Evolutionary conservation across 495 filamentous ascomycete genomes (phyloP).

Genomic region (Talaromyces wortmannii): DNA sequence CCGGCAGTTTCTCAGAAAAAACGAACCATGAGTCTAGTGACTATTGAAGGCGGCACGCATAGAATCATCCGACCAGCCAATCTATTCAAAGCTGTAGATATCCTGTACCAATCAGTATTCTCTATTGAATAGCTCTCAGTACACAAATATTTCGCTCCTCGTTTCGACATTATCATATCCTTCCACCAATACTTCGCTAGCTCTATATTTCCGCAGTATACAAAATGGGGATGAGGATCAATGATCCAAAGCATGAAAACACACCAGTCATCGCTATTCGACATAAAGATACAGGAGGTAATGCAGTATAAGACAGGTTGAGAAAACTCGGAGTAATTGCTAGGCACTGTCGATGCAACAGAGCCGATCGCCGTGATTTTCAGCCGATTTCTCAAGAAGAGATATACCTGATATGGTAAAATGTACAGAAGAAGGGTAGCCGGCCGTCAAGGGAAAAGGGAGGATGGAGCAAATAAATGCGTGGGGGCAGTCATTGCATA

Average conservation of each 20-base stretch:
- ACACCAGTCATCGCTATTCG: not conserved
- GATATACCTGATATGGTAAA: not conserved
- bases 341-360: not conserved
- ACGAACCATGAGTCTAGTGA: too few relatives aligned
- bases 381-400: not conserved
- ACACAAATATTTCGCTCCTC: not conserved
- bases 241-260: not conserved
- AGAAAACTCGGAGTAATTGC: not conserved
- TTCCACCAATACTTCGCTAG: not conserved
- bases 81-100: too few relatives aligned
- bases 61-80: too few relatives aligned
- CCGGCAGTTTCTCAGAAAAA: too few relatives aligned
- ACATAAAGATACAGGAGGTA: not conserved
- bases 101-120: not conserved
- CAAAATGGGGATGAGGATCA: not conserved
- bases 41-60: too few relatives aligned
- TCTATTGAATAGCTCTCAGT: not conserved
- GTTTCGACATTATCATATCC: not conserved
- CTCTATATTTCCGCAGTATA: not conserved
- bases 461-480: not conserved
- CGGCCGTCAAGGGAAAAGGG: not conserved
- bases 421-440: not conserved
- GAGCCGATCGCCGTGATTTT: not conserved
- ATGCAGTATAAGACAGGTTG: constrained; percentile 2
- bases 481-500: too few relatives aligned